Percentiles rank a stretch among this genome's conserved stretches.
These are phyloP conservation scores for Peterozyma xylosa DNA, from an alignment of 805 yeast species.

Conservation along the genomic window DNA sequence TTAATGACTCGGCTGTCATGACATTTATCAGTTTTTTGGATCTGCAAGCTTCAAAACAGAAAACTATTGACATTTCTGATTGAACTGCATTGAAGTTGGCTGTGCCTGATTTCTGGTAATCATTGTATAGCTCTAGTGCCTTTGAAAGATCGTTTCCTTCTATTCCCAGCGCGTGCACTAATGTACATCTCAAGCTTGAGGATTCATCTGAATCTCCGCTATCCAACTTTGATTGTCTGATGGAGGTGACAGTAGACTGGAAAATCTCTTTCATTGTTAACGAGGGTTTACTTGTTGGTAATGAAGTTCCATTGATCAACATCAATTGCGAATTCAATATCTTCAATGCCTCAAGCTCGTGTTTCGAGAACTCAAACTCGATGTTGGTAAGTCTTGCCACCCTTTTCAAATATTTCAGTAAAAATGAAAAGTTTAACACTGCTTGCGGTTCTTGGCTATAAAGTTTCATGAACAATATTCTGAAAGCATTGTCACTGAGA, in stretches of 20 bases:
- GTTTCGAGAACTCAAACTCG: too few relatives aligned
- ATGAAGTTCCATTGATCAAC: too few relatives aligned
- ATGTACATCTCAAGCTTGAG: not conserved
- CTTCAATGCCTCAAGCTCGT: too few relatives aligned
- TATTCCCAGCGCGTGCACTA: not conserved
- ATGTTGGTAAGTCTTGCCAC: too few relatives aligned
- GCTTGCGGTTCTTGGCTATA: too few relatives aligned
- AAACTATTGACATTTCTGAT: slow-evolving; percentile 14
- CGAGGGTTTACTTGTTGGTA: not conserved
- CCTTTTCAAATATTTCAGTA: too few relatives aligned
- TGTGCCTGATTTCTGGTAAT: slow-evolving; percentile 17
- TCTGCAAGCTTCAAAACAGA: slow-evolving; percentile 16
- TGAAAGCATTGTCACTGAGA: too few relatives aligned
- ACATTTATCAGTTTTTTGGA: slow-evolving; percentile 10
- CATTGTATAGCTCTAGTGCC: slow-evolving; percentile 15
- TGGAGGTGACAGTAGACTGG: not conserved
- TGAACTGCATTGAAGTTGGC: slow-evolving; percentile 13
- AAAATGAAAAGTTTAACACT: too few relatives aligned
- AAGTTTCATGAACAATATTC: too few relatives aligned
- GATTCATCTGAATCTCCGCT: not conserved
- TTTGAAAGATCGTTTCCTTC: slow-evolving; percentile 11
- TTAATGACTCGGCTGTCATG: slow-evolving; percentile 17
- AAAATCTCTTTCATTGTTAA: too few relatives aligned
- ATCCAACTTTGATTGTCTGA: not conserved
- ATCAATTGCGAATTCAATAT: too few relatives aligned